Evolutionary conservation across 1,284 basidiomycete species (phyloP), one percentile per base, ranked within the genome.

Genomic region (Mycosarcoma mackinlayi): DNA sequence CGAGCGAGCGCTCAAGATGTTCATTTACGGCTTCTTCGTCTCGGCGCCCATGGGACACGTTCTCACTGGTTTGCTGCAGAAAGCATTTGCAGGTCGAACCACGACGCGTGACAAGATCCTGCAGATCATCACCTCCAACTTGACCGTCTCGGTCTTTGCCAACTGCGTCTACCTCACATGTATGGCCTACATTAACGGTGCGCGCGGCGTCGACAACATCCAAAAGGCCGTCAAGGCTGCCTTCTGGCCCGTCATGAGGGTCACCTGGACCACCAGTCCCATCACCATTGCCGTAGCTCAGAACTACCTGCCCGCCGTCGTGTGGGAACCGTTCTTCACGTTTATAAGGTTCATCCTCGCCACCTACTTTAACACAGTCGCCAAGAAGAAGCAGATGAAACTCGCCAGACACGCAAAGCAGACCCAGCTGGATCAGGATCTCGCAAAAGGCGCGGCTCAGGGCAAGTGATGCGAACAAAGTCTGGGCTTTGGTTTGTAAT

Each of bases 131-230:
- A 90, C 89, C 18, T 91, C 88, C 82, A 92, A 92, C 83, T 79
- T 94, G 56, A 83, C 93, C 65, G 84, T 92, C 52, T 88, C 91
- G 18, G 92, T 93, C 9, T 87, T 93, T 58, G 90, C 91, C 80
- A 87, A 90, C 42, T 41, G 27, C 86, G 86, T 86, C 24, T 88
- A 89, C 83, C 86, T 94, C 46, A 85, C 89, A 0, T 91, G 88
- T 42, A 91, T 93, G 88, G 91, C 92, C 6, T 84, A 93, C 47
- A 92, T 95, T 73, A 91, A 90, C 73, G 93, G 93, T 38, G 91
- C 91, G 13, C 88, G 87, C 73, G 88, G 89, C 3, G 72, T 87
- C 8, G 86, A 88, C 34, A 89, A 90, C 33, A 85, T 94, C 52
- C 76, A 87, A 47, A 88, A 87, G 73, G 90, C 91, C 0, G 87